Evolutionary conservation across 148 eudicot genomes (phyloP).

Genomic region (Simmondsia chinensis): DNA sequence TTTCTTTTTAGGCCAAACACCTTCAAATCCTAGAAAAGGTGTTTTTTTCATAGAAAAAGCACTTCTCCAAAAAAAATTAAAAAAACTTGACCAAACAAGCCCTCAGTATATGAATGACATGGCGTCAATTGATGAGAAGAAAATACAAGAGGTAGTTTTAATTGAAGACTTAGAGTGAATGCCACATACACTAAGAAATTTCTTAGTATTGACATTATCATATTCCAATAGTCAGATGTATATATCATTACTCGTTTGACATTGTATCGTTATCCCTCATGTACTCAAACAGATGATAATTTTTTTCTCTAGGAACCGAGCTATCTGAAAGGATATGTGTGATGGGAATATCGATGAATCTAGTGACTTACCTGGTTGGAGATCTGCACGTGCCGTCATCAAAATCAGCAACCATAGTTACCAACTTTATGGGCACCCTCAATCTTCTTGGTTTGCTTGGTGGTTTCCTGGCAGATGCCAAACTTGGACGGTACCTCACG

Average conservation of each 20-base stretch:
- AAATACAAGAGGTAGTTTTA: no score
- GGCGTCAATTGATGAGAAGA: no score
- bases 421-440: conserved; percentile 95
- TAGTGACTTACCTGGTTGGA: conserved; percentile 88
- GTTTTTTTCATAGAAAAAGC: no score
- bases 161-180: no score
- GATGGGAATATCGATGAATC: conserved; percentile 85
- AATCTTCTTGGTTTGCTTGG: conserved; percentile 82
- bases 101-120: no score
- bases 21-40: no score
- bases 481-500: conserved; percentile 81
- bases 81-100: neutral
- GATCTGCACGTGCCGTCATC: conserved; percentile 74
- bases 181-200: no score
- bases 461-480: conserved; percentile 90
- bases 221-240: no score
- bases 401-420: conserved; percentile 86
- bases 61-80: neutral
- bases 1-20: neutral
- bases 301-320: conserved; percentile 52
- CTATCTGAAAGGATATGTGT: conserved; percentile 92
- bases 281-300: no score
- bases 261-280: no score
- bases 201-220: no score
- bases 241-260: no score